phyloP scores from a whole-genome alignment of 192 early-diverging fungal genomes.

The Martensiomyces pterosporus region DNA sequence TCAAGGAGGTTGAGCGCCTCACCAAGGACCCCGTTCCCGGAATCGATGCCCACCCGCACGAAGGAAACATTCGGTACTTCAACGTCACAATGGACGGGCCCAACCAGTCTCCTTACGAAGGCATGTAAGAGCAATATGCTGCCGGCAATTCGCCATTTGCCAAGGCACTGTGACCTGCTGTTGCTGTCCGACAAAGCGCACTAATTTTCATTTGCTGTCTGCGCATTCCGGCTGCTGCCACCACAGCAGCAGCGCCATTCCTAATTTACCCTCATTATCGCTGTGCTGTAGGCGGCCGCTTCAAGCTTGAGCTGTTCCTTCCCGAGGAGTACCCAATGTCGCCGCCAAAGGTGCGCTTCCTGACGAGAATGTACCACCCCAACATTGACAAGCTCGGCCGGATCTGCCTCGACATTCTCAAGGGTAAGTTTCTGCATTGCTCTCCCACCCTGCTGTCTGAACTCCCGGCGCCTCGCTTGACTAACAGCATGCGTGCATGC shows the following conservation, averaged over 20 bases:
- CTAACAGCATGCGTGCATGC: too few relatives aligned
- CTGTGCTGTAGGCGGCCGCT: slow-evolving; percentile 72
- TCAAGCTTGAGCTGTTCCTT: slow-evolving; percentile 93
- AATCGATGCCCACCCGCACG: slow-evolving; percentile 82
- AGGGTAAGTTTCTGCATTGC: too few relatives aligned
- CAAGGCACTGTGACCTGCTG: too few relatives aligned
- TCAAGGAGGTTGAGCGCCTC: slow-evolving; percentile 95
- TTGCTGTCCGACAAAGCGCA: too few relatives aligned
- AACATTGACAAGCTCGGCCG: slow-evolving; percentile 98
- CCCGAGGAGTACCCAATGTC: slow-evolving; percentile 99
- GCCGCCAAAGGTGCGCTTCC: slow-evolving; percentile 95
- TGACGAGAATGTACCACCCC: slow-evolving; percentile 98
- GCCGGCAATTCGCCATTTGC: too few relatives aligned
- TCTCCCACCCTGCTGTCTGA: too few relatives aligned
- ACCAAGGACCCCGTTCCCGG: slow-evolving; percentile 92
- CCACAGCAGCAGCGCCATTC: not conserved
- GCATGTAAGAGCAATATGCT: slow-evolving; percentile 48
- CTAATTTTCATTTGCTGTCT: too few relatives aligned
- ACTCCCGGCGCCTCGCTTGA: too few relatives aligned
- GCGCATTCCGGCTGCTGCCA: slow-evolving; percentile 1
- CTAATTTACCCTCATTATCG: not conserved
- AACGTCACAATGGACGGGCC: slow-evolving; percentile 92
- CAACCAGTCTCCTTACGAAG: slow-evolving; percentile 90
- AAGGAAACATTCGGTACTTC: slow-evolving; percentile 97
- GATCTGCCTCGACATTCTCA: slow-evolving; percentile 97